Conservation (phyloP, 495 filamentous ascomycete species). For the Xanthoparmelia taractica region DNA sequence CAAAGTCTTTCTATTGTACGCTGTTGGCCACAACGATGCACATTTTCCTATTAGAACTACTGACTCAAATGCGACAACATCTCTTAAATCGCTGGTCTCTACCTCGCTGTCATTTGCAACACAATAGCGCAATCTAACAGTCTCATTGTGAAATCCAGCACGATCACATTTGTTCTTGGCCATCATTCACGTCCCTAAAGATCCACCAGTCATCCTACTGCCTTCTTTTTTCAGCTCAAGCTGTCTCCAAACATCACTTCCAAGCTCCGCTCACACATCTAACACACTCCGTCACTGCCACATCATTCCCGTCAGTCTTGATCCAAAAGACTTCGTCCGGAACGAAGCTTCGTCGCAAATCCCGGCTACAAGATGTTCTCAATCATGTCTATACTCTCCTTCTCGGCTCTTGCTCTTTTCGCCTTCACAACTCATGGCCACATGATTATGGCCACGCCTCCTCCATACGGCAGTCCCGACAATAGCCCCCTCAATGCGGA, state of each 20-base stretch:
- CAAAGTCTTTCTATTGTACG: neutral
- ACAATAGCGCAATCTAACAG: neutral
- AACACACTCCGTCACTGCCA: neutral
- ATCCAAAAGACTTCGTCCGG: slow-evolving; percentile 13
- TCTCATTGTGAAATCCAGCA: neutral
- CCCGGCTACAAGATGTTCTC: slow-evolving; percentile 17
- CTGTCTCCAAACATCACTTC: neutral
- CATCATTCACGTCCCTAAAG: neutral
- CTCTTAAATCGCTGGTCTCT: neutral
- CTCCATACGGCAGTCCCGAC: slow-evolving; percentile 54
- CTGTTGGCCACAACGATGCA: neutral
- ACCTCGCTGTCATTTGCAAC: neutral
- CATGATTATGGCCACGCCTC: slow-evolving; percentile 61
- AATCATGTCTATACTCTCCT: slow-evolving; percentile 29
- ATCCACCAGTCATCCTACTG: neutral
- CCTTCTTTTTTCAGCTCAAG: slow-evolving; percentile 1
- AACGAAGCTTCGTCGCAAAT: slow-evolving; percentile 11
- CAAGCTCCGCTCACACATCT: slow-evolving; percentile 7
- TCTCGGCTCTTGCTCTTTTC: slow-evolving; percentile 43
- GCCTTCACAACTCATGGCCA: slow-evolving; percentile 51
- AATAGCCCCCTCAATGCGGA: slow-evolving; percentile 52
- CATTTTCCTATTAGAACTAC: neutral
- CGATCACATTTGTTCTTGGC: neutral
- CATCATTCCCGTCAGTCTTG: neutral
- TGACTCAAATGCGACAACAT: neutral